Conservation (phyloP, 1,139 yeast species). For the Scheffersomyces cryptocercus region DNA sequence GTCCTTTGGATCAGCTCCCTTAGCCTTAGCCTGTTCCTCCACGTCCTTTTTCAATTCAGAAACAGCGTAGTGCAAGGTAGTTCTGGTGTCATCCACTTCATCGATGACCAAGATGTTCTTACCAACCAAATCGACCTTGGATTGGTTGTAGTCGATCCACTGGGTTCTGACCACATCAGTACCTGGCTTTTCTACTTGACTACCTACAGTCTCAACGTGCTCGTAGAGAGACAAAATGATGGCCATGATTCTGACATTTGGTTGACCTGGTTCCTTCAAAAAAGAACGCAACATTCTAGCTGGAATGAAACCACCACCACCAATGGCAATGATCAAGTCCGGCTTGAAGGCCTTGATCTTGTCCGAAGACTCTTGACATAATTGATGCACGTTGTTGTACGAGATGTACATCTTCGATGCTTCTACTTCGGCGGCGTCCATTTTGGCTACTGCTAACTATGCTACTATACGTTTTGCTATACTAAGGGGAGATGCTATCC, state of each 20-base stretch:
- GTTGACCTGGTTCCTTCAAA: slow-evolving; percentile 80
- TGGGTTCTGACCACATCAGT: slow-evolving; percentile 90
- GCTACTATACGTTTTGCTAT: neutral
- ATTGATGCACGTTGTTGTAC: slow-evolving; percentile 90
- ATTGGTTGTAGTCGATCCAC: slow-evolving; percentile 87
- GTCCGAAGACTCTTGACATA: slow-evolving; percentile 83
- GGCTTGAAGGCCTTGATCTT: slow-evolving; percentile 68
- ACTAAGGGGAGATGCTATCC: neutral
- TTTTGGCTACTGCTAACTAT: slow-evolving; percentile 9
- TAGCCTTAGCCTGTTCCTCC: slow-evolving; percentile 29
- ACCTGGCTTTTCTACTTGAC: slow-evolving; percentile 66
- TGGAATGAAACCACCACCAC: slow-evolving; percentile 96
- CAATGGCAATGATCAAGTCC: slow-evolving; percentile 85
- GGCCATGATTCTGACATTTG: slow-evolving; percentile 92
- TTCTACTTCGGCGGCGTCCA: slow-evolving; percentile 38
- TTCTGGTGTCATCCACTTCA: slow-evolving; percentile 95
- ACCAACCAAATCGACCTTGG: slow-evolving; percentile 58
- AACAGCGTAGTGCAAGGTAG: slow-evolving; percentile 89
- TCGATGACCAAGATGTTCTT: slow-evolving; percentile 84
- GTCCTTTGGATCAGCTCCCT: slow-evolving; percentile 33
- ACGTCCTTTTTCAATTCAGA: slow-evolving; percentile 86
- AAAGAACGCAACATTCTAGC: slow-evolving; percentile 93
- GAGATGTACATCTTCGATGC: slow-evolving; percentile 73
- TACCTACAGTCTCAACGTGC: slow-evolving; percentile 64
- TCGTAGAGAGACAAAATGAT: slow-evolving; percentile 89